These are phyloP conservation scores for Cynanchum wilfordii DNA, from an alignment of 257 asterid species.

Conservation along the genomic window DNA sequence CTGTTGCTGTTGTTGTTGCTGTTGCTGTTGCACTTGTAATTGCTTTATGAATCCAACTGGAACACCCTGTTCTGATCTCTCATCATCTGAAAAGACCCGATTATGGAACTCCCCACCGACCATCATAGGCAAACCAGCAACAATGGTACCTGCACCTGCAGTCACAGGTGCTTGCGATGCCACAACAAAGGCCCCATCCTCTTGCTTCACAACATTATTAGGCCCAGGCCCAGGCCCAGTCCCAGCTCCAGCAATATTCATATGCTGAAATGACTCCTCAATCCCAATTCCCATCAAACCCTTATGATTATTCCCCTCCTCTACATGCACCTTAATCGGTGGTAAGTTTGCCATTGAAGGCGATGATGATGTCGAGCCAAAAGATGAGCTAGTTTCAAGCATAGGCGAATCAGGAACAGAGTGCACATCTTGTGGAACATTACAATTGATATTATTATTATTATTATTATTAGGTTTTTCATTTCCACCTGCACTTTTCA, in stretches of 20 bases:
- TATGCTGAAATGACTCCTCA: constrained; percentile 76
- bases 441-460: constrained; percentile 9
- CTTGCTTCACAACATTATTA: constrained; percentile 38
- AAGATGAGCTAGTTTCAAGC: constrained; percentile 71
- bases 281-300: constrained; percentile 43
- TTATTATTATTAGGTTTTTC: constrained; percentile 29
- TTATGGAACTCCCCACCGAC: constrained; percentile 56
- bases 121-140: constrained; percentile 43
- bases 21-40: constrained; percentile 47
- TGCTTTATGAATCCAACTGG: constrained; percentile 38
- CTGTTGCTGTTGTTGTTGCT: constrained; percentile 36
- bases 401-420: constrained; percentile 88
- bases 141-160: constrained; percentile 27
- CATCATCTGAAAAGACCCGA: constrained; percentile 60
- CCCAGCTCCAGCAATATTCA: constrained; percentile 34
- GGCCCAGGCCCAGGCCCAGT: constrained; percentile 32
- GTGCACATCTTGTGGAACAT: constrained; percentile 44
- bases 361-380: constrained; percentile 74
- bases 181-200: constrained; percentile 37
- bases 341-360: constrained; percentile 73
- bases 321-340: constrained; percentile 68
- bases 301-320: constrained; percentile 46
- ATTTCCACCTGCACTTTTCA: constrained; percentile 27
- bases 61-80: constrained; percentile 66
- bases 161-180: constrained; percentile 15